phyloP scores from a whole-genome alignment of 192 early-diverging fungal genomes.

The Rhizoclosmatium sp. region DNA sequence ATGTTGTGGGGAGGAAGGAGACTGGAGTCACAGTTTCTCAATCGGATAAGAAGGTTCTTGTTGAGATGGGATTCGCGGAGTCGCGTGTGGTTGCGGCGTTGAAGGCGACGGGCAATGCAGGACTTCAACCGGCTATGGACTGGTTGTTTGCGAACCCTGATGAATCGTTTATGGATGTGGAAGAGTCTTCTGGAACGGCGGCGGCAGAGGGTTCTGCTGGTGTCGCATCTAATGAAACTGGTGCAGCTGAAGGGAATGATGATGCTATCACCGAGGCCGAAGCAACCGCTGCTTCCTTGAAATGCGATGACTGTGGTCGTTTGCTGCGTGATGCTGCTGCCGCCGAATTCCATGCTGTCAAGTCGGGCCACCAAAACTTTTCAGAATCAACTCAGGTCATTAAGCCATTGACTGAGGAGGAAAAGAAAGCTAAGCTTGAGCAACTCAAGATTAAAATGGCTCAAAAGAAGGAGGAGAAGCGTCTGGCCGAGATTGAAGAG shows the following conservation, averaged over 20 bases:
- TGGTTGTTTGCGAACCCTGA: constrained; percentile 82
- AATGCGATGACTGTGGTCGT: constrained; percentile 84
- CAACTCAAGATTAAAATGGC: constrained; percentile 73
- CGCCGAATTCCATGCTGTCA: constrained; percentile 79
- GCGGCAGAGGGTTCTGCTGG: constrained; percentile 22
- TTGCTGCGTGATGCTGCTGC: constrained; percentile 78
- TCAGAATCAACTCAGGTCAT: constrained; percentile 77
- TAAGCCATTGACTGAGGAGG: constrained; percentile 82
- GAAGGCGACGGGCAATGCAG: constrained; percentile 75
- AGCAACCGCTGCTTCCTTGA: constrained; percentile 79
- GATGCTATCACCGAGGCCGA: constrained; percentile 48
- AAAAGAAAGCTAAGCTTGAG: constrained; percentile 74
- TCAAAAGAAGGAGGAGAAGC: constrained; percentile 70
- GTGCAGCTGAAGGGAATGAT: constrained; percentile 18
- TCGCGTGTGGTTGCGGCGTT: constrained; percentile 72
- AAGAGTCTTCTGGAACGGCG: constrained; percentile 48
- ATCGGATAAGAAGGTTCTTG: constrained; percentile 46
- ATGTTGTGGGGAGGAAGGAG: neutral
- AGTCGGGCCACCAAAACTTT: constrained; percentile 78
- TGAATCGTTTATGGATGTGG: constrained; percentile 61
- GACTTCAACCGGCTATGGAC: constrained; percentile 86
- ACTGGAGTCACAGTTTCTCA: neutral
- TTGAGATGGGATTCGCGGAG: constrained; percentile 76
- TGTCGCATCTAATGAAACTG: constrained; percentile 35
- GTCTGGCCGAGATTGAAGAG: constrained; percentile 69